Conservation (phyloP, 108 stramenopile species). For the Asterionellopsis glacialis region DNA sequence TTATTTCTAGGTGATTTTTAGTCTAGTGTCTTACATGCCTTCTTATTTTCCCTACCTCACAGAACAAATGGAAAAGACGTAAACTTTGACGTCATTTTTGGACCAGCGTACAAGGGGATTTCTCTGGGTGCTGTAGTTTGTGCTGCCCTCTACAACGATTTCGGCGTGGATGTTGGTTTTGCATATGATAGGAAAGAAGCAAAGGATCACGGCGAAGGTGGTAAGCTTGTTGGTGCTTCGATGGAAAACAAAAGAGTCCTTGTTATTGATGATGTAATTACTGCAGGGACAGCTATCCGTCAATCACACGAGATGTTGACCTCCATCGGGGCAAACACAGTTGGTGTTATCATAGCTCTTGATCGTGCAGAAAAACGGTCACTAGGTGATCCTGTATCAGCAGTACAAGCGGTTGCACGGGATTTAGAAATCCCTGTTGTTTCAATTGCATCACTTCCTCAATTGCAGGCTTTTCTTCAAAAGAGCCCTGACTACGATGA, state of each 20-base stretch:
- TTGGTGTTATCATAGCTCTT: slow-evolving; percentile 92
- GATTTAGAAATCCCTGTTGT: slow-evolving; percentile 84
- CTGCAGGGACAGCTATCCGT: slow-evolving; percentile 97
- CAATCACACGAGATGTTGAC: slow-evolving; percentile 85
- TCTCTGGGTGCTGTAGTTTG: slow-evolving; percentile 92
- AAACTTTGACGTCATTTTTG: slow-evolving; percentile 94
- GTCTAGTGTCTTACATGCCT: not conserved
- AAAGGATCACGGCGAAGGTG: slow-evolving; percentile 99
- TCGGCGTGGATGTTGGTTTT: slow-evolving; percentile 83
- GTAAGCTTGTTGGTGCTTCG: slow-evolving; percentile 88
- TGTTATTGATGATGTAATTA: slow-evolving; percentile 98
- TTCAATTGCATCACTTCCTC: slow-evolving; percentile 83
- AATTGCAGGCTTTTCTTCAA: slow-evolving; percentile 74
- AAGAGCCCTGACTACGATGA: slow-evolving; percentile 56
- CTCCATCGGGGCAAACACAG: slow-evolving; percentile 72
- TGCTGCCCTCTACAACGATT: slow-evolving; percentile 81
- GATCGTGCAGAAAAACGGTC: slow-evolving; percentile 93
- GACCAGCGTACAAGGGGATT: slow-evolving; percentile 99
- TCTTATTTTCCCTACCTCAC: slow-evolving; percentile 7
- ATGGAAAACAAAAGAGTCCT: slow-evolving; percentile 89
- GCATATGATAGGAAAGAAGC: slow-evolving; percentile 98
- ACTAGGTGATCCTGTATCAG: slow-evolving; percentile 75
- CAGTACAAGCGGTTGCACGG: slow-evolving; percentile 86
- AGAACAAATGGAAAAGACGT: slow-evolving; percentile 55
- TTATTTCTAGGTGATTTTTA: too few relatives aligned